Evolutionary conservation across 1,284 basidiomycete genomes (phyloP).

Genomic region (Ceratobasidium sp.): DNA sequence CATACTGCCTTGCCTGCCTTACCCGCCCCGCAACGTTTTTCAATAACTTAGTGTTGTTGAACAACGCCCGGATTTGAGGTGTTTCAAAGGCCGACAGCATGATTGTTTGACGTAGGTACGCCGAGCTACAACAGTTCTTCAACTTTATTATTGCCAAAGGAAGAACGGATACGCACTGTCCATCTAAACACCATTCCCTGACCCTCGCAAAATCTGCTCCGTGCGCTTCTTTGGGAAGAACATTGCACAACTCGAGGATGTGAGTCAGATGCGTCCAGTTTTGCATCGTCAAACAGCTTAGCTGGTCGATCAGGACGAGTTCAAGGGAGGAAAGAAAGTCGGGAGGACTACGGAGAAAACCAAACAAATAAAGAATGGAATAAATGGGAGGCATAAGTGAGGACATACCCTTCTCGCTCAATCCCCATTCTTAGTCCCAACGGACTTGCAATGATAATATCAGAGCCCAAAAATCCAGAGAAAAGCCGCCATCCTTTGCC

Average conservation of each 20-base stretch:
- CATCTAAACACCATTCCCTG: slow-evolving; percentile 97
- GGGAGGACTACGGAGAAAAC: slow-evolving; percentile 78
- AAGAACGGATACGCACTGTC: slow-evolving; percentile 71
- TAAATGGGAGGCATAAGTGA: too few relatives aligned
- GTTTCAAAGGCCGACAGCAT: slow-evolving; percentile 92
- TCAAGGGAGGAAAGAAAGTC: slow-evolving; percentile 97
- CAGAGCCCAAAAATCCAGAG: slow-evolving; percentile 90
- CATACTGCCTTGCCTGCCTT: slow-evolving; percentile 75
- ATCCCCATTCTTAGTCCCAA: slow-evolving; percentile 92
- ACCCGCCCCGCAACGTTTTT: slow-evolving; percentile 90
- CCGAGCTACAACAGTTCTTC: slow-evolving; percentile 66
- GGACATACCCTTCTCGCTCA: slow-evolving; percentile 89
- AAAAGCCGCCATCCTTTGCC: slow-evolving; percentile 81
- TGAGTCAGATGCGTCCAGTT: slow-evolving; percentile 89
- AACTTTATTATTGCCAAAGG: slow-evolving; percentile 15
- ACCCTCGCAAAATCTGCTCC: slow-evolving; percentile 97
- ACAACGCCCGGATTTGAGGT: slow-evolving; percentile 87
- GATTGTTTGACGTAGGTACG: slow-evolving; percentile 90
- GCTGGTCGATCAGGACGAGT: slow-evolving; percentile 91
- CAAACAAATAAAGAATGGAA: too few relatives aligned
- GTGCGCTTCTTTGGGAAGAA: slow-evolving; percentile 91
- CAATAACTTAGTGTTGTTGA: slow-evolving; percentile 69
- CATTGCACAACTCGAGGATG: slow-evolving; percentile 64
- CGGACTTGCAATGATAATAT: slow-evolving; percentile 94
- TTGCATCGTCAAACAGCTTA: slow-evolving; percentile 96